Evolutionary conservation across 768 basidiomycete species (phyloP).

Genomic region (Kwoniella shandongensis): DNA sequence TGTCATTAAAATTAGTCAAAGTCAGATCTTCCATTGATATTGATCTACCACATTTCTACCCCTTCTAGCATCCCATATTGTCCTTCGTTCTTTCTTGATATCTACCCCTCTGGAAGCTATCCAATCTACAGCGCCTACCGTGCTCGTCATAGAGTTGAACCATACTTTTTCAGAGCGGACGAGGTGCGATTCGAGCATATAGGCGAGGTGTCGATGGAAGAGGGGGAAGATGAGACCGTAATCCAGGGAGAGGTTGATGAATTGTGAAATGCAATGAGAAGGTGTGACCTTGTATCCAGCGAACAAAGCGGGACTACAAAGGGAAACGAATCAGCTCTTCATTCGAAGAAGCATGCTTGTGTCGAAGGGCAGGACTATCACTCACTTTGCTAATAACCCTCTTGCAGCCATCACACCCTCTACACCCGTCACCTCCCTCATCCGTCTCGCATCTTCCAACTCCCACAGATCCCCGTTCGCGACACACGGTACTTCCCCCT

Average conservation of each 20-base stretch:
- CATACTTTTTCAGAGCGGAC: conserved; percentile 51
- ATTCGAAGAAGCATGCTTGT: too few species aligned
- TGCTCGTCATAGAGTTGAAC: conserved; percentile 54
- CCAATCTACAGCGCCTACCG: conserved; percentile 54
- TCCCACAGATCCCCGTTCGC: conserved; percentile 59
- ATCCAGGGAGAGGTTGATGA: conserved; percentile 52
- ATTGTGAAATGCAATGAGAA: conserved; percentile 53
- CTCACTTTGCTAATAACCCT: conserved; percentile 58
- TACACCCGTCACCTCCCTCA: conserved; percentile 54
- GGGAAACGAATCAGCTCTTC: background rate
- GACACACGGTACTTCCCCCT: conserved; percentile 55
- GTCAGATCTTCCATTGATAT: too few species aligned
- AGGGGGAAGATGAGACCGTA: conserved; percentile 55
- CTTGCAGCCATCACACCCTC: conserved; percentile 58
- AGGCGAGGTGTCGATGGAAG: conserved; percentile 57
- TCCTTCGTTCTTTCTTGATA: conserved; percentile 12
- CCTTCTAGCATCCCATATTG: conserved; percentile 39
- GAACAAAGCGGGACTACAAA: conserved; percentile 53
- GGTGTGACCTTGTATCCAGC: conserved; percentile 55
- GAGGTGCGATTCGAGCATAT: conserved; percentile 55
- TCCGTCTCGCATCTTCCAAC: conserved; percentile 51
- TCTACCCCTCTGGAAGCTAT: conserved; percentile 52
- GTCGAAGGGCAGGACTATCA: conserved; percentile 51
- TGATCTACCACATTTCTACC: conserved; percentile 18
- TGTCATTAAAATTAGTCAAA: too few species aligned